Evolutionary conservation across 2,329 filamentous ascomycete genomes (phyloP).

Genomic region (Paramyrothecium sp.): DNA sequence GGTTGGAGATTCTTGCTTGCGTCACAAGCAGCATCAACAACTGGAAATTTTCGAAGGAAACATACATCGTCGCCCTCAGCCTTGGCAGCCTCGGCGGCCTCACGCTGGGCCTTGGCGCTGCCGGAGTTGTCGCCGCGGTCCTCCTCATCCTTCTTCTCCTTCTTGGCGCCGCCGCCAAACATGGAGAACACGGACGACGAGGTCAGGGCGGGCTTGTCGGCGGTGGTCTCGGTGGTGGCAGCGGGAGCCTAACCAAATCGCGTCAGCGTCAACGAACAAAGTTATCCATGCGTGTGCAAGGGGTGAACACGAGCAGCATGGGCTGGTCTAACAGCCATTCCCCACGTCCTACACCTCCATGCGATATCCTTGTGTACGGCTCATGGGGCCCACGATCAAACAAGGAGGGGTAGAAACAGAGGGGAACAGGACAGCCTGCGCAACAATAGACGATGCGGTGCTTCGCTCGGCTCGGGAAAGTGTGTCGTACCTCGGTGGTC

Average conservation of each 20-base stretch:
- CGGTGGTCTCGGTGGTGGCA: conserved; percentile 11
- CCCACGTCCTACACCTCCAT: too few species aligned
- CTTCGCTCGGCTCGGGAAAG: neutral
- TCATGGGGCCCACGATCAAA: neutral
- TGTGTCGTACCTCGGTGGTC: conserved; percentile 22
- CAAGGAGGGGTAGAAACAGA: neutral
- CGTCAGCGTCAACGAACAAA: neutral
- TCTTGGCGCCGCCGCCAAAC: conserved; percentile 97
- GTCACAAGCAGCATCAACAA: neutral
- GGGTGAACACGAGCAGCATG: too few species aligned
- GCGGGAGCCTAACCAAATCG: conserved; percentile 7
- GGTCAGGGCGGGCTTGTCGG: conserved; percentile 37
- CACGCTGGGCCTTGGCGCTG: conserved; percentile 77
- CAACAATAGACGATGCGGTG: neutral
- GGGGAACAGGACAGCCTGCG: conserved; percentile 2
- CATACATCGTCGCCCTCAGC: conserved; percentile 47
- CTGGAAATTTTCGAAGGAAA: neutral
- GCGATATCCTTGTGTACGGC: too few species aligned
- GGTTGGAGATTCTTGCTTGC: neutral
- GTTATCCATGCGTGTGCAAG: too few species aligned
- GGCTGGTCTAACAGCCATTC: too few species aligned
- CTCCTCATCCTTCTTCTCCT: conserved; percentile 85
- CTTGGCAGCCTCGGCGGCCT: conserved; percentile 57
- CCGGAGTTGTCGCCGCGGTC: conserved; percentile 85
- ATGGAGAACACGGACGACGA: conserved; percentile 85